phyloP scores from a whole-genome alignment of 306 rosid genomes.

The Rosa lucieae region DNA sequence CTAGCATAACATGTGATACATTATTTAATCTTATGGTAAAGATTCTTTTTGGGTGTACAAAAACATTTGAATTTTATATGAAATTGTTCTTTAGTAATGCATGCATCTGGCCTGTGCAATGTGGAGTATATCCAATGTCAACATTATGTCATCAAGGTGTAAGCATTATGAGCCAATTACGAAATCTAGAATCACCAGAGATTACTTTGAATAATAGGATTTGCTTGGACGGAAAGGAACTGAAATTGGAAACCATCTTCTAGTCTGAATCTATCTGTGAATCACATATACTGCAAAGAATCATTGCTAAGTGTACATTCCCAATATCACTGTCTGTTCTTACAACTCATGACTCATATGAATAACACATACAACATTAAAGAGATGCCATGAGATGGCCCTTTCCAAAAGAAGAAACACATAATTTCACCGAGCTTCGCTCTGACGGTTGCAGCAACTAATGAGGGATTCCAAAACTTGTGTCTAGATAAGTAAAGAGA shows the following conservation, averaged over 20 bases:
- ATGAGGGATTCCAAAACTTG: constrained; percentile 37
- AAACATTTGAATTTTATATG: background rate
- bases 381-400: constrained; percentile 20
- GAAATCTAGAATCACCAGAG: background rate
- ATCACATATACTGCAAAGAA: constrained; percentile 14
- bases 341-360: constrained; percentile 34
- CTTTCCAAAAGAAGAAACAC: constrained; percentile 20
- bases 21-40: background rate
- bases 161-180: background rate
- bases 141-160: background rate
- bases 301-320: constrained; percentile 48
- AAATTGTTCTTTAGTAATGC: background rate
- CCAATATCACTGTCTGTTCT: constrained; percentile 33
- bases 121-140: background rate
- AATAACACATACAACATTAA: constrained; percentile 32
- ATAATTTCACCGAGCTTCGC: constrained; percentile 51
- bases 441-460: constrained; percentile 42
- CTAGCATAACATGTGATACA: background rate
- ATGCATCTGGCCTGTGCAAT: background rate
- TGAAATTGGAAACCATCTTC: background rate
- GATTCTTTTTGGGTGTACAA: background rate
- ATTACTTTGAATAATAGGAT: background rate
- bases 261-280: background rate
- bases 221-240: background rate
- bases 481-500: constrained; percentile 21